Evolutionary conservation across 1,139 yeast species (phyloP).

Genomic region (Yamadazyma pseudoaaseri): DNA sequence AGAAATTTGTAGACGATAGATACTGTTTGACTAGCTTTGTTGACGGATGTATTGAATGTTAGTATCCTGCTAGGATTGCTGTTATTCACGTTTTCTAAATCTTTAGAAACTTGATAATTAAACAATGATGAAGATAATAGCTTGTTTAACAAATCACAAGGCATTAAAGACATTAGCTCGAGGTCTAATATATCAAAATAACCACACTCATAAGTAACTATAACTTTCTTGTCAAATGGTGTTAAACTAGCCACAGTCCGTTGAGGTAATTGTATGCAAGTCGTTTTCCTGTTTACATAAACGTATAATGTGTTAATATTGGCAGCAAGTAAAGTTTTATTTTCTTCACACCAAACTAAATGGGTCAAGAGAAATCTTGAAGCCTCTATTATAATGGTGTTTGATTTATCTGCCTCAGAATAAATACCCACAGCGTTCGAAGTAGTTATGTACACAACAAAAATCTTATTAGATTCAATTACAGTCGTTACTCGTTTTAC

Average conservation of each 20-base stretch:
- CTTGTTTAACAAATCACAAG: slow-evolving; percentile 7
- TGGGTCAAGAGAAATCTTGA: slow-evolving; percentile 11
- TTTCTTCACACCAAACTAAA: slow-evolving; percentile 4
- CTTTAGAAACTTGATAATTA: slow-evolving; percentile 27
- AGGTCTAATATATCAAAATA: slow-evolving; percentile 20
- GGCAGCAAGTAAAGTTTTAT: slow-evolving; percentile 2
- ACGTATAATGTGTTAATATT: slow-evolving; percentile 3
- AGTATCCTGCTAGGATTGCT: slow-evolving; percentile 28
- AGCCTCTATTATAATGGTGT: slow-evolving; percentile 1
- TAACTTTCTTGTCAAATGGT: slow-evolving; percentile 5
- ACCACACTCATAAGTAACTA: slow-evolving; percentile 30
- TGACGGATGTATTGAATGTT: slow-evolving; percentile 24
- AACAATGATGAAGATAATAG: slow-evolving; percentile 23
- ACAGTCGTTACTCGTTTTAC: slow-evolving; percentile 1
- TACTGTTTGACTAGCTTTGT: slow-evolving; percentile 20
- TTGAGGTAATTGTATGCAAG: neutral
- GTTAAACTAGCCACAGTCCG: slow-evolving; percentile 4
- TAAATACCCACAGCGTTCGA: slow-evolving; percentile 7
- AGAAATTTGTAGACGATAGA: slow-evolving; percentile 25
- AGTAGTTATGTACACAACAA: slow-evolving; percentile 4
- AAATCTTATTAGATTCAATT: slow-evolving; percentile 4
- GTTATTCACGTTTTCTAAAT: slow-evolving; percentile 18
- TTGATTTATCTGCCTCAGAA: neutral
- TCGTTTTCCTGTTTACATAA: neutral
- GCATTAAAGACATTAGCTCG: slow-evolving; percentile 2